These are phyloP conservation scores for Aspergillus kassunensis DNA, from an alignment of 495 filamentous ascomycete species.

Conservation along the genomic window DNA sequence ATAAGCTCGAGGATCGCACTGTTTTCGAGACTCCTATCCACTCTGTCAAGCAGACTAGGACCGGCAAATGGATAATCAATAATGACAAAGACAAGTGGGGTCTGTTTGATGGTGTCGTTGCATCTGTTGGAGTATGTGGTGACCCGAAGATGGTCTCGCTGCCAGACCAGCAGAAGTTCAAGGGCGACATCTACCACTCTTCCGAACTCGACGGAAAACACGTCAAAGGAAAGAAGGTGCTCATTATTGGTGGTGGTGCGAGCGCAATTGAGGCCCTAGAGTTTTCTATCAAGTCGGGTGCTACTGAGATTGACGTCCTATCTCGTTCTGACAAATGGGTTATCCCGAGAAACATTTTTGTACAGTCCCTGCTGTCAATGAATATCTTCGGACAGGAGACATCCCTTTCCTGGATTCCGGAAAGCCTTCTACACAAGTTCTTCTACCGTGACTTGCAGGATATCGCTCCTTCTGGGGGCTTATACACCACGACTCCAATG, in stretches of 20 bases:
- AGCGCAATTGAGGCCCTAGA: conserved; percentile 82
- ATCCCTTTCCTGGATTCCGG: conserved; percentile 69
- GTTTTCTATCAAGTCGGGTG: conserved; percentile 65
- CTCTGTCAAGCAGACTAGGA: conserved; percentile 61
- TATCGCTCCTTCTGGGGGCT: conserved; percentile 62
- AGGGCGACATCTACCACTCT: conserved; percentile 68
- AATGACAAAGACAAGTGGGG: conserved; percentile 64
- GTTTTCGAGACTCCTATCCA: conserved; percentile 66
- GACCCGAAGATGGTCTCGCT: conserved; percentile 68
- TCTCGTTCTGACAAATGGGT: conserved; percentile 85
- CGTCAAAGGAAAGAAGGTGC: conserved; percentile 66
- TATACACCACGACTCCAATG: conserved; percentile 81
- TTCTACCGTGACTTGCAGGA: conserved; percentile 85
- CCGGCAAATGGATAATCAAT: conserved; percentile 79
- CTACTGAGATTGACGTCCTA: conserved; percentile 65
- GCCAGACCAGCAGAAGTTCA: conserved; percentile 61
- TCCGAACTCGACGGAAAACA: conserved; percentile 67
- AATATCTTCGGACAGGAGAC: conserved; percentile 82
- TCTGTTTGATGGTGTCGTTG: conserved; percentile 72
- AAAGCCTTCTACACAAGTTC: conserved; percentile 66
- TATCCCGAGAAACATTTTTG: conserved; percentile 71
- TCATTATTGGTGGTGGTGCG: conserved; percentile 75
- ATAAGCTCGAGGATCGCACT: conserved; percentile 66
- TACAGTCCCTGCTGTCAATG: conserved; percentile 67
- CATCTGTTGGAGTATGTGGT: conserved; percentile 74